phyloP scores from a whole-genome alignment of 192 early-diverging fungal species.

The Chytriomyces hyalinus region DNA sequence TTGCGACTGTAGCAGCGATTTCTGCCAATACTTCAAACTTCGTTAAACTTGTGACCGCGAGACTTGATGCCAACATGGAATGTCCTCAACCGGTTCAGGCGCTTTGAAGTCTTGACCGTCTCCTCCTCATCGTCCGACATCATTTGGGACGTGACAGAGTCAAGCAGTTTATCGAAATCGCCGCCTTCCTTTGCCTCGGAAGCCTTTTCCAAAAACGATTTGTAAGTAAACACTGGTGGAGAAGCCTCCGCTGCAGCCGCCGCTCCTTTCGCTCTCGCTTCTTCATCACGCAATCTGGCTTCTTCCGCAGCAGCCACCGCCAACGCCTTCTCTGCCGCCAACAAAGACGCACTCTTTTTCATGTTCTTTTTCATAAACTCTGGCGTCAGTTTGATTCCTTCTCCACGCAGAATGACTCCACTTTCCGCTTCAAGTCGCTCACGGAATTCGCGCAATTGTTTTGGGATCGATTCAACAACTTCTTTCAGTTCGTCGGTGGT shows the following conservation, averaged over 20 bases:
- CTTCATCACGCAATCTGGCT: neutral
- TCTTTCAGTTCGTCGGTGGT: slow-evolving; percentile 42
- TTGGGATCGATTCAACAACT: slow-evolving; percentile 51
- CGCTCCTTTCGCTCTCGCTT: neutral
- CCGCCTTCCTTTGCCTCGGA: slow-evolving; percentile 13
- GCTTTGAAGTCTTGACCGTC: neutral
- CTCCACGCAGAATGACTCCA: slow-evolving; percentile 57
- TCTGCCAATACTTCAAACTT: neutral
- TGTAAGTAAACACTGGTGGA: slow-evolving; percentile 13
- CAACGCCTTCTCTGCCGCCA: slow-evolving; percentile 29
- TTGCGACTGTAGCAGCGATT: no score
- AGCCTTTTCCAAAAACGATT: slow-evolving; percentile 9
- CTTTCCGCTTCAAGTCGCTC: slow-evolving; percentile 41
- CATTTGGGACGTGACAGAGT: neutral
- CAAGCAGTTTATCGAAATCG: slow-evolving; percentile 1
- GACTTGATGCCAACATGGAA: slow-evolving; percentile 9
- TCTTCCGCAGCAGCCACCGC: slow-evolving; percentile 19
- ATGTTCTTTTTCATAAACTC: slow-evolving; percentile 40
- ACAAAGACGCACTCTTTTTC: neutral
- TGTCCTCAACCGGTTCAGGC: slow-evolving; percentile 12
- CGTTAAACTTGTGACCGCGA: neutral
- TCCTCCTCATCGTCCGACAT: slow-evolving; percentile 11
- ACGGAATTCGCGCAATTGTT: slow-evolving; percentile 47
- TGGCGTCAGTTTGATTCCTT: slow-evolving; percentile 53
- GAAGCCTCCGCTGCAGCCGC: neutral